phyloP scores from a whole-genome alignment of 2,329 filamentous ascomycete species.

The Phialophora macrospora region DNA sequence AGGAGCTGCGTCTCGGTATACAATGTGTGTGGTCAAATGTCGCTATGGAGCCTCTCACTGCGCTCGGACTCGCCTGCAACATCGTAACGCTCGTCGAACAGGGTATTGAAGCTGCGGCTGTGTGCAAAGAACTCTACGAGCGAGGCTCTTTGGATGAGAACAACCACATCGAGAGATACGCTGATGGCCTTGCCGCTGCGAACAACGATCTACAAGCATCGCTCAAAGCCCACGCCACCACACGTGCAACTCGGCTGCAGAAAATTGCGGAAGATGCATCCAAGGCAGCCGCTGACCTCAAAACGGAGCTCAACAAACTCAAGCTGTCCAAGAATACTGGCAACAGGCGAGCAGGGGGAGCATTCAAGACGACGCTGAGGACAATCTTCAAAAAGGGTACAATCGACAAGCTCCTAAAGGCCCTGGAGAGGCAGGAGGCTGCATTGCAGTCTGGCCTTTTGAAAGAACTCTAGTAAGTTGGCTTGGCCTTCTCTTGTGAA shows the following conservation, averaged over 20 bases:
- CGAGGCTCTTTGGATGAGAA: constrained; percentile 23
- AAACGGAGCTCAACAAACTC: constrained; percentile 18
- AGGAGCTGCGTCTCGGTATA: background rate
- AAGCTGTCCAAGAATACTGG: constrained; percentile 21
- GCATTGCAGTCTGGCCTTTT: constrained; percentile 14
- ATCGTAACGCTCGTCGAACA: constrained; percentile 25
- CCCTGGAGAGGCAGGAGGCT: constrained; percentile 20
- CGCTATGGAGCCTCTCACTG: constrained; percentile 21
- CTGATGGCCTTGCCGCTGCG: constrained; percentile 13
- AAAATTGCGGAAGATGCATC: constrained; percentile 10
- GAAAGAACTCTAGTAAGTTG: constrained; percentile 22
- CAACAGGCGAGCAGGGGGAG: background rate
- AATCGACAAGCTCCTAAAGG: constrained; percentile 13
- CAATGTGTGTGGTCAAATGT: background rate
- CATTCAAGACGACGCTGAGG: constrained; percentile 19
- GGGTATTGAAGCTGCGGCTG: constrained; percentile 18
- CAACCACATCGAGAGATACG: constrained; percentile 23
- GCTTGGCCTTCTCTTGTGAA: background rate
- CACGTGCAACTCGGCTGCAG: constrained; percentile 10
- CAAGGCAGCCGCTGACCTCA: constrained; percentile 14
- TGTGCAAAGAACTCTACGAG: constrained; percentile 27
- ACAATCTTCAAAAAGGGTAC: constrained; percentile 13
- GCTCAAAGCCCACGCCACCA: constrained; percentile 4
- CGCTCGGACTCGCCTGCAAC: constrained; percentile 27
- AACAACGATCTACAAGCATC: constrained; percentile 20